Base-by-base conservation (phyloP, 179 eudicot genomes). In the Nepenthes alata region DNA sequence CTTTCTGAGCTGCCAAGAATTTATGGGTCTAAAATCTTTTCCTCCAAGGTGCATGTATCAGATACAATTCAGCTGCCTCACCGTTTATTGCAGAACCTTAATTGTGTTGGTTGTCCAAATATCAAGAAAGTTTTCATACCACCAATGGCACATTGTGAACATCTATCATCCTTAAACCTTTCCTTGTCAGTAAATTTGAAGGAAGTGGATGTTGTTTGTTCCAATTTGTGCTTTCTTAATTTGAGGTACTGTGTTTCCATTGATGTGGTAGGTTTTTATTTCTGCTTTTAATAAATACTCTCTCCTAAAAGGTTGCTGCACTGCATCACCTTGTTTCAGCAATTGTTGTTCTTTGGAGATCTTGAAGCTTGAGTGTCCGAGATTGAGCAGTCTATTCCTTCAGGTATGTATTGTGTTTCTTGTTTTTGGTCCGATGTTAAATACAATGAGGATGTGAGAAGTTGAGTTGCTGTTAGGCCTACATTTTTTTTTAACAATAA, bases 51-150 rank as follows among this genome's bases (percentile, higher is more conserved):
- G 55, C 59, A 57, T 61, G 48, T 37, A 25, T 41, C 55, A 36
- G 11, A 70, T 68, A 61, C 72, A 36, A 37, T 60, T 63, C 74
- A 74, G 68, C 83, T 74, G 61, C 86, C 88, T 14, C 70, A 76
- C 55, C 86, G 98, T 60, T 71, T 80, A 61, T 80, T 91, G 68
- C 86, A 91, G 71, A 83, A 80, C 67, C 81, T 93, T 35, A 93
- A 86, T 69, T 93, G 98, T 78, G 95, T 93, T 70, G 90, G 96
- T 39, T 93, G 98, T 69, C 85, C 80, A 53, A 93, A 87, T 70
- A 89, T 89, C 16, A 93, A 77, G 76, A 86, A 83, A 68, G 96
- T 93, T 62, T 65, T 60, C 50, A 81, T 93, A 55, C 95, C 96
- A 47, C 74, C 79, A 47, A 60, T 67, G 53, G 96, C 98, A 4